phyloP scores from a whole-genome alignment of 2,329 filamentous ascomycete species.

The Fusarium humuli region DNA sequence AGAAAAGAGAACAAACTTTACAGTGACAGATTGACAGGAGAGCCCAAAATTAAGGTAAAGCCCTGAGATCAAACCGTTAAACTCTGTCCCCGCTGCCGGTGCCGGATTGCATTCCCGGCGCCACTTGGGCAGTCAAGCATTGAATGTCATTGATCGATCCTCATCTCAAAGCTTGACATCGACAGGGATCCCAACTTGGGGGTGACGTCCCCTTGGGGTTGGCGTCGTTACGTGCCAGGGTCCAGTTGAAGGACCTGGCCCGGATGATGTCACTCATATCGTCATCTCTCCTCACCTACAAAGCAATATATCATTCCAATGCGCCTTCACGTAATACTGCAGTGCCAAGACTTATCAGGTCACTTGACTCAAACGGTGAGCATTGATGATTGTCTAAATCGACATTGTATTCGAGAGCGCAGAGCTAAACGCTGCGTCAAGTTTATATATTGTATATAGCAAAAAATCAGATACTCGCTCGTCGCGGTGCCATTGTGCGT shows the following conservation, averaged over 20 bases:
- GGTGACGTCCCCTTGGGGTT: conserved; percentile 17
- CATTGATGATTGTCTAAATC: conserved; percentile 8
- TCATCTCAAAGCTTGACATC: conserved; percentile 12
- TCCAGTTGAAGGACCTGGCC: not conserved
- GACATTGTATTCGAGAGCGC: not conserved
- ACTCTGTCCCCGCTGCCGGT: conserved; percentile 8
- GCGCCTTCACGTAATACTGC: conserved; percentile 21
- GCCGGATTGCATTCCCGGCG: conserved; percentile 7
- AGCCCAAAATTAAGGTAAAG: not conserved
- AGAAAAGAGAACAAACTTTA: conserved; percentile 1
- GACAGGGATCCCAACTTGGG: conserved; percentile 22
- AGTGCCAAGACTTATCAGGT: conserved; percentile 5
- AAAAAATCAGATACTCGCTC: conserved; percentile 75
- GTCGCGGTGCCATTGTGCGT: conserved; percentile 81
- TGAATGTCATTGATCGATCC: conserved; percentile 13
- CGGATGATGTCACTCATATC: conserved; percentile 44
- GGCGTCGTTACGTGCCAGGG: conserved; percentile 13
- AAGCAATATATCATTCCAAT: conserved; percentile 16
- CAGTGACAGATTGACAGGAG: conserved; percentile 21
- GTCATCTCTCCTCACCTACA: conserved; percentile 26
- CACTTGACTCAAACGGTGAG: not conserved
- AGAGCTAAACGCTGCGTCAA: not conserved
- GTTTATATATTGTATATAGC: not conserved
- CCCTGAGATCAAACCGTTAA: conserved; percentile 3
- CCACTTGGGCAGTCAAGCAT: conserved; percentile 7